Evolutionary conservation across 768 basidiomycete genomes (phyloP).

Genomic region (Auriscalpium vulgare): DNA sequence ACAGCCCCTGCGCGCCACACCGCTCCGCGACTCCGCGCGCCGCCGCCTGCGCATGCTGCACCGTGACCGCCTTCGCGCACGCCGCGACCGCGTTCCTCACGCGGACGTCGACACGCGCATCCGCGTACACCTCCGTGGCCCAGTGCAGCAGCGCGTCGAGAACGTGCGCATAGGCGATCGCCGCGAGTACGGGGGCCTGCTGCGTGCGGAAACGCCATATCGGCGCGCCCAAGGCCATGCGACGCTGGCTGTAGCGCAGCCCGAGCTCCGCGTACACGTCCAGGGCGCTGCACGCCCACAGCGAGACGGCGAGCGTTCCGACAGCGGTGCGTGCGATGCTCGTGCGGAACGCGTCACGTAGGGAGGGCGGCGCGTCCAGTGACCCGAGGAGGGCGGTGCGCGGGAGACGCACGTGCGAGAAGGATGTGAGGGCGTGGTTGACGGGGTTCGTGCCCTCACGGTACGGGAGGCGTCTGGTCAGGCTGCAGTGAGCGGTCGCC

Average conservation of each 20-base stretch:
- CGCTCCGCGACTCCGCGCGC: conserved; percentile 25
- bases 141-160: conserved; percentile 24
- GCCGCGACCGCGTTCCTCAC: conserved; percentile 24
- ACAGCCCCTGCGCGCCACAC: conserved; percentile 38
- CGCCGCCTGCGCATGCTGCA: conserved; percentile 18
- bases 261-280: conserved; percentile 44
- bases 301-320: conserved; percentile 15
- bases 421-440: conserved; percentile 27
- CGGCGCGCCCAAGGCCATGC: conserved; percentile 29
- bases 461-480: neutral
- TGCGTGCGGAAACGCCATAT: conserved; percentile 36
- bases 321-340: conserved; percentile 15
- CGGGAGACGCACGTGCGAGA: conserved; percentile 21
- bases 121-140: conserved; percentile 22
- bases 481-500: neutral
- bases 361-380: neutral
- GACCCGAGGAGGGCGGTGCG: conserved; percentile 18
- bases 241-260: conserved; percentile 49
- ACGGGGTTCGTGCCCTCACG: conserved; percentile 17
- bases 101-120: conserved; percentile 14
- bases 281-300: conserved; percentile 33
- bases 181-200: conserved; percentile 29
- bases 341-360: conserved; percentile 4
- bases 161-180: conserved; percentile 29
- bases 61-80: conserved; percentile 23